Conservation (phyloP, 768 basidiomycete genomes). For the Tricholoma bakamatsutake region DNA sequence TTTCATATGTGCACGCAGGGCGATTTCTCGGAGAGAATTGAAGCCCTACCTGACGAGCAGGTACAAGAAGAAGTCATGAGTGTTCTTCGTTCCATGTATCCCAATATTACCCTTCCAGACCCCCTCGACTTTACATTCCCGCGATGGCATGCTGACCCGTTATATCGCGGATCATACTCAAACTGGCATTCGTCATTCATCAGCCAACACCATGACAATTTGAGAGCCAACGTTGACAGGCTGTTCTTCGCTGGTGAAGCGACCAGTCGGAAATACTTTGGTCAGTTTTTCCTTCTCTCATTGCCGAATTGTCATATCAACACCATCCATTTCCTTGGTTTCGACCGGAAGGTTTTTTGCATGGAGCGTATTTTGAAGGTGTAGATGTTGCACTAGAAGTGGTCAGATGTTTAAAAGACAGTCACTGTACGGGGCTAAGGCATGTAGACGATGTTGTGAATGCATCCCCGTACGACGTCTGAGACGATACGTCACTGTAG, state of each 20-base stretch:
- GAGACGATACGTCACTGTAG: background rate
- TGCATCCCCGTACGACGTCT: constrained; percentile 18
- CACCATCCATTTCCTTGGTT: background rate
- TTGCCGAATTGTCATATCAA: background rate
- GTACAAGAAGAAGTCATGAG: constrained; percentile 49
- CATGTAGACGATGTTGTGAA: constrained; percentile 21
- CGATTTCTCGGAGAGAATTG: constrained; percentile 55
- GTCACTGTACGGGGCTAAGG: constrained; percentile 18
- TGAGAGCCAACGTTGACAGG: constrained; percentile 46
- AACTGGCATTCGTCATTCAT: constrained; percentile 67
- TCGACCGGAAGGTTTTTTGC: constrained; percentile 40
- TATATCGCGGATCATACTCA: constrained; percentile 57
- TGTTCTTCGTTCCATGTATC: constrained; percentile 58
- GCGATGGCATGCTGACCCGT: constrained; percentile 47
- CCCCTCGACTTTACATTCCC: constrained; percentile 52
- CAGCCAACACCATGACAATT: constrained; percentile 45
- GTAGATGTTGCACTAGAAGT: constrained; percentile 32
- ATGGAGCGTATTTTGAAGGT: constrained; percentile 57
- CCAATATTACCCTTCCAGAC: constrained; percentile 44
- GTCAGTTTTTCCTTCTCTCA: constrained; percentile 24
- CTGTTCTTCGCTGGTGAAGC: constrained; percentile 65
- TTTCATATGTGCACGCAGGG: constrained; percentile 32
- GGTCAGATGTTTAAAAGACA: constrained; percentile 33
- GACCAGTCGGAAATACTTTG: constrained; percentile 51
- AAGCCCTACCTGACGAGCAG: constrained; percentile 39